These are phyloP conservation scores for Saccharum hybrid DNA, from an alignment of 202 grass and related monocot species.

Conservation along the genomic window DNA sequence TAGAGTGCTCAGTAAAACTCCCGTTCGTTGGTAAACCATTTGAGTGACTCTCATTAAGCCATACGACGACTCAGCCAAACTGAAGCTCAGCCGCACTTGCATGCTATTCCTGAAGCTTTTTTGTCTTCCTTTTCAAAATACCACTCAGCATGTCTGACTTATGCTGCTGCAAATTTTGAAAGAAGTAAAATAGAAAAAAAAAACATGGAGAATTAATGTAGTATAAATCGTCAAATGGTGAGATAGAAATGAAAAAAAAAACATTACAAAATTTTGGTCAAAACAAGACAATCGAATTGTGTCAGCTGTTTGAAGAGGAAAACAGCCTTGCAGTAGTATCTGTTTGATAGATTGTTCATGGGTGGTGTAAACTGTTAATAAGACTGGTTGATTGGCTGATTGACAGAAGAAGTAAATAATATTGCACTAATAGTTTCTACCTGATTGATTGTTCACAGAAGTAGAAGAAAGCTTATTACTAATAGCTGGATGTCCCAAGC, in stretches of 20 bases:
- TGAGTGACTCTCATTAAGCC: slow-evolving; percentile 16
- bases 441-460: slow-evolving; percentile 14
- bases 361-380: not conserved
- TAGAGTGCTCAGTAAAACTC: slow-evolving; percentile 24
- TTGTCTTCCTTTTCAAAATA: slow-evolving; percentile 42
- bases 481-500: not conserved
- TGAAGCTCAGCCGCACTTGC: not conserved
- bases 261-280: not conserved
- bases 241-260: slow-evolving; percentile 9
- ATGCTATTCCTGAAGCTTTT: slow-evolving; percentile 48
- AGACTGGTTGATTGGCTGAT: not conserved
- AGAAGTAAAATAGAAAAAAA: not conserved
- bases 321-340: not conserved
- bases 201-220: not conserved
- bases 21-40: slow-evolving; percentile 17
- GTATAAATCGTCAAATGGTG: not conserved
- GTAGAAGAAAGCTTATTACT: not conserved
- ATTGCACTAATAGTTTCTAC: slow-evolving; percentile 1
- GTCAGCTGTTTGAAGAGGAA: not conserved
- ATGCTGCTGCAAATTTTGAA: slow-evolving; percentile 49
- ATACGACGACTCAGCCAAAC: slow-evolving; percentile 30
- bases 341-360: slow-evolving; percentile 6
- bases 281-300: slow-evolving; percentile 32
- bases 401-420: not conserved
- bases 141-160: slow-evolving; percentile 41